Evolutionary conservation across 306 rosid species (phyloP).

Genomic region (Begonia peltatifolia): DNA sequence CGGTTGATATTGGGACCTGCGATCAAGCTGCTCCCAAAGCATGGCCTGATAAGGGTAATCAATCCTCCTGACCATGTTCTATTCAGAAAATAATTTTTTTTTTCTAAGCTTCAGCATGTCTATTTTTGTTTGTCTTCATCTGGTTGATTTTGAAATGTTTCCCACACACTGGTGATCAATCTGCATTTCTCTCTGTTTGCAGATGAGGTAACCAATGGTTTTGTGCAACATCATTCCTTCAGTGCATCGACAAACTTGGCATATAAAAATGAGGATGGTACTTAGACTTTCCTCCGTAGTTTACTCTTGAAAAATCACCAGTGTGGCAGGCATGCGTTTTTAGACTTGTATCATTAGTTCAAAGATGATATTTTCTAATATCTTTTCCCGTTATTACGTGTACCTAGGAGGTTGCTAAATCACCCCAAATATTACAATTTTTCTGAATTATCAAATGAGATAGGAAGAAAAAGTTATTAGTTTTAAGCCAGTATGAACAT

Average conservation of each 20-base stretch:
- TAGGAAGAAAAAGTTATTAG: no score
- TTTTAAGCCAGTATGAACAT: no score
- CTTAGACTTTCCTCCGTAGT: conserved; percentile 9
- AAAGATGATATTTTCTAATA: no score
- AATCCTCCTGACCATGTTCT: conserved; percentile 9
- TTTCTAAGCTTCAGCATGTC: conserved; percentile 1
- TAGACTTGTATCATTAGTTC: no score
- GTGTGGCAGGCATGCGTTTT: no score
- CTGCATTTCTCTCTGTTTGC: conserved; percentile 12
- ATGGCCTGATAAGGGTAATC: conserved; percentile 66
- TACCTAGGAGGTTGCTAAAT: no score
- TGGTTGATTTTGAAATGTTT: conserved; percentile 11
- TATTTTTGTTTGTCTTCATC: not conserved
- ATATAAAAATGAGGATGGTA: conserved; percentile 60
- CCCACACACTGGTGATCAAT: not conserved
- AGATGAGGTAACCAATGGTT: conserved; percentile 59
- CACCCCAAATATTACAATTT: no score
- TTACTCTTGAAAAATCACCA: not conserved
- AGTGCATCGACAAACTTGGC: conserved; percentile 28
- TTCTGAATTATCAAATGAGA: no score
- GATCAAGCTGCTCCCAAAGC: conserved; percentile 85
- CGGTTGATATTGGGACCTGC: conserved; percentile 91
- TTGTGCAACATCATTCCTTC: conserved; percentile 26
- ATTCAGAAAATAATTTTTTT: conserved; percentile 4
- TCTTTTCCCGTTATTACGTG: no score